phyloP scores from a whole-genome alignment of 2,329 filamentous ascomycete genomes.

The Aspergillus neotritici region DNA sequence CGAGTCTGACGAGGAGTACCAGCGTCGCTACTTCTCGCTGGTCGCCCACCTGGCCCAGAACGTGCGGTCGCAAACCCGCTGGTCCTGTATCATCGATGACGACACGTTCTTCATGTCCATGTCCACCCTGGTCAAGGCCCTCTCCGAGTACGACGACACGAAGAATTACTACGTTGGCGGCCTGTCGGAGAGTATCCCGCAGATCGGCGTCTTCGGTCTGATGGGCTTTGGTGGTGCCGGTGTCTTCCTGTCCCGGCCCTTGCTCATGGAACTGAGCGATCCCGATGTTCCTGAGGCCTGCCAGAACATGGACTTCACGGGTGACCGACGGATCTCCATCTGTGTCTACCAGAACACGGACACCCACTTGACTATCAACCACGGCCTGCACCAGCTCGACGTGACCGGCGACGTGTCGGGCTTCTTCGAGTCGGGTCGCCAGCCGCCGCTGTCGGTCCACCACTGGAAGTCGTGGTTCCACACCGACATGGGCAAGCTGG shows the following conservation, averaged over 20 bases:
- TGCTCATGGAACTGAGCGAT: conserved; percentile 45
- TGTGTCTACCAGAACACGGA: conserved; percentile 53
- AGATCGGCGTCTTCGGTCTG: conserved; percentile 50
- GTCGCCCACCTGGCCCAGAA: conserved; percentile 47
- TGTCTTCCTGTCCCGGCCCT: conserved; percentile 52
- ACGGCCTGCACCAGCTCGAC: conserved; percentile 55
- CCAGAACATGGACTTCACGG: conserved; percentile 41
- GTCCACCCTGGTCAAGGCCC: conserved; percentile 44
- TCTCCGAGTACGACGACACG: conserved; percentile 46
- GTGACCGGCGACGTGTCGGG: conserved; percentile 51
- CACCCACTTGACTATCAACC: conserved; percentile 52
- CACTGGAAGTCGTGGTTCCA: conserved; percentile 61
- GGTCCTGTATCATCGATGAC: conserved; percentile 57
- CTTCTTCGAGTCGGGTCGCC: conserved; percentile 54
- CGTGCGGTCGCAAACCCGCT: conserved; percentile 44
- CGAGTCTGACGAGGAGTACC: conserved; percentile 32
- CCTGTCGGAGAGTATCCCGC: conserved; percentile 52
- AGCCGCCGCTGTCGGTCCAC: conserved; percentile 52
- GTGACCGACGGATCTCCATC: conserved; percentile 53
- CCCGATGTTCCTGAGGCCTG: conserved; percentile 44
- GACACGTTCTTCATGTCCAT: conserved; percentile 60
- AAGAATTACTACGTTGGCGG: conserved; percentile 52
- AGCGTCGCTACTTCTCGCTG: conserved; percentile 54
- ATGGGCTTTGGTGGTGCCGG: conserved; percentile 60
- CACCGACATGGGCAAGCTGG: conserved; percentile 47